A percentile compares a stretch with the other conserved stretches of the same genome.
Conservation (phyloP, 495 filamentous ascomycete species). For the Xylaria bambusicola region DNA sequence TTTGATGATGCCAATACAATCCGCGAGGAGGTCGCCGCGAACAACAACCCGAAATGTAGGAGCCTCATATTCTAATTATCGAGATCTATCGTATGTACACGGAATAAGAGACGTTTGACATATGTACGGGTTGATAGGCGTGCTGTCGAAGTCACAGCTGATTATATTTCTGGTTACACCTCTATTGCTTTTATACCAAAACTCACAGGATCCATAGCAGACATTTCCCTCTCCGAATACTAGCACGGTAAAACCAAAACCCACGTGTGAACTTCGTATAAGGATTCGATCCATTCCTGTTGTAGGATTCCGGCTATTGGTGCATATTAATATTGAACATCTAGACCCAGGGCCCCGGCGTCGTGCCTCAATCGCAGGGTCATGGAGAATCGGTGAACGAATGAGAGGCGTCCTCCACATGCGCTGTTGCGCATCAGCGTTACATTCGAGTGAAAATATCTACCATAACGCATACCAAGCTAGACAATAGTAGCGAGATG, state of each 20-base stretch:
- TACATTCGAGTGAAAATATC: conserved; percentile 5
- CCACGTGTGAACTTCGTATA: not conserved
- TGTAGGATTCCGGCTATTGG: conserved; percentile 13
- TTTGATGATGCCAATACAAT: conserved; percentile 6
- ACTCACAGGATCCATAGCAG: not conserved
- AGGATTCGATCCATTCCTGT: not conserved
- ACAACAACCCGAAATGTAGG: not conserved
- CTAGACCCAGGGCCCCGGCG: conserved; percentile 1
- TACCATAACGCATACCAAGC: conserved; percentile 1
- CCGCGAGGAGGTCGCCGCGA: conserved; percentile 14
- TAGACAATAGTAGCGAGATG: not conserved
- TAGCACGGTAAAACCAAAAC: not conserved
- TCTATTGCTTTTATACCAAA: not conserved
- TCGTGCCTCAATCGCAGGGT: not conserved
- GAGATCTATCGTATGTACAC: no score
- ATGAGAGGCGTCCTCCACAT: not conserved
- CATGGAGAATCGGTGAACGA: conserved; percentile 1
- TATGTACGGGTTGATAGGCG: not conserved
- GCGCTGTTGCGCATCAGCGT: conserved; percentile 4
- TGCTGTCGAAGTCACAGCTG: not conserved
- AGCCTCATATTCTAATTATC: conserved; percentile 12
- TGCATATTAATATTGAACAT: conserved; percentile 17
- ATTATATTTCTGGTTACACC: not conserved
- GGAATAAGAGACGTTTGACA: no score
- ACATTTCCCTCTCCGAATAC: not conserved